phyloP scores from a whole-genome alignment of 768 basidiomycete genomes.

The Hericium erinaceus region DNA sequence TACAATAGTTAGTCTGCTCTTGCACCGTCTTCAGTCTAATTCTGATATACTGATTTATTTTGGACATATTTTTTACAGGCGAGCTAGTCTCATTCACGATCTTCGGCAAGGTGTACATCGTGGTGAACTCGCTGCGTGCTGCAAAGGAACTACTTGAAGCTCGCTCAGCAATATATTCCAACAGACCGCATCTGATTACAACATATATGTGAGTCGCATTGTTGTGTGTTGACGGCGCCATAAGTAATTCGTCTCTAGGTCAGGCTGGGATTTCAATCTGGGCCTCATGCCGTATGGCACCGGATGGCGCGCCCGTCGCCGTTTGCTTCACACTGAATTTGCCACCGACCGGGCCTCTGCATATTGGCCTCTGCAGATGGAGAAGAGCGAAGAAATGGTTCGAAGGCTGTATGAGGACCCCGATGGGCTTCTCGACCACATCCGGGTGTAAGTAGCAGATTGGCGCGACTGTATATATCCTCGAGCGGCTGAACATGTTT shows the following conservation, averaged over 20 bases:
- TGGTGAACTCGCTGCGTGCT: no score
- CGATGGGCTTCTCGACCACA: not conserved
- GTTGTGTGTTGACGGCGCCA: no score
- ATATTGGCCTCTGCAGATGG: not conserved
- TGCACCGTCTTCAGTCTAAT: no score
- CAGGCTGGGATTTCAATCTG: conserved; percentile 25
- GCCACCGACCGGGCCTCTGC: not conserved
- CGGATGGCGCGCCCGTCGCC: conserved; percentile 22
- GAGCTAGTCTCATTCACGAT: no score
- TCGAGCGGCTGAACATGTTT: not conserved
- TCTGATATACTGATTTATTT: no score
- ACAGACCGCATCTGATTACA: no score
- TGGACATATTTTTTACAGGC: no score
- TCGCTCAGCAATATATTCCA: no score
- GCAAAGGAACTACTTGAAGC: no score
- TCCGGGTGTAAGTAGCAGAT: not conserved
- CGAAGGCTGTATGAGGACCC: not conserved
- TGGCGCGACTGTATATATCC: not conserved
- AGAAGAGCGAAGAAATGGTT: not conserved
- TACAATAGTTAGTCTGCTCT: no score
- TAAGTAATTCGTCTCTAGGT: conserved; percentile 13
- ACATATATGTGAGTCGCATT: no score
- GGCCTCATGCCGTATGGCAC: conserved; percentile 22
- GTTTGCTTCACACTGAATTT: not conserved
- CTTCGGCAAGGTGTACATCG: no score